Evolutionary conservation across 78 protist species (phyloP), one percentile per base, ranked within the genome.

Genomic region (Dictyostelium brefeldianum): DNA sequence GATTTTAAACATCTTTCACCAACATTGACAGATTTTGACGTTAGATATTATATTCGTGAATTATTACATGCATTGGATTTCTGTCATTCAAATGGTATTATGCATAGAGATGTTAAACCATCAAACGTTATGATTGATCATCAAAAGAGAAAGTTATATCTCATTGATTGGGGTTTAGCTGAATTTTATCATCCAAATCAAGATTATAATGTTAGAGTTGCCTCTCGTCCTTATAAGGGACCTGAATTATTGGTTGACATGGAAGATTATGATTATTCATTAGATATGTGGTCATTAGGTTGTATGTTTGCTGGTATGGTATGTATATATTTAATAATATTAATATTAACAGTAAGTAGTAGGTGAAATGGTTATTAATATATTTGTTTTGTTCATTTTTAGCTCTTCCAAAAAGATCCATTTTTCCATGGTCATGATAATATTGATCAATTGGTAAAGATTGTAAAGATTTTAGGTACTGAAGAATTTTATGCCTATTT

Each of bases 121-220:
- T 96, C 95, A 81, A 99, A 99, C 81, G 97, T 99, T 74, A 98
- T 99, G 99, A 99, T 99, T 81, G 99, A 99, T 83, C 99, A 98
- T 83, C 93, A 80, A 46, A 95, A 97, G 83, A 74, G 98, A 41
- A 81, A 96, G 95, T 92, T 99, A 46, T 83, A 99, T 51, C 96
- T 99, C 27, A 99, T 99, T 77, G 99, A 99, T 81, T 99, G 99
- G 99, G 99, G 99, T 6, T 90, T 99, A 41, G 99, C 99, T 8
- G 99, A 99, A 82, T 99, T 98, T 92, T 99, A 99, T 90, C 99
- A 97, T 78, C 99, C 97, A 17, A 97, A 94, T 53, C 79, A 62
- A 18, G 99, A 97, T 67, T 99, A 98, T 96, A 99, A 99, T 90
- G 99, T 99, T n/a, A 97, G 99, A 31, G 99, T 99, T 41, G 99